These are phyloP conservation scores for Coniella lustricola DNA, from an alignment of 2,329 filamentous ascomycete genomes.

Conservation along the genomic window DNA sequence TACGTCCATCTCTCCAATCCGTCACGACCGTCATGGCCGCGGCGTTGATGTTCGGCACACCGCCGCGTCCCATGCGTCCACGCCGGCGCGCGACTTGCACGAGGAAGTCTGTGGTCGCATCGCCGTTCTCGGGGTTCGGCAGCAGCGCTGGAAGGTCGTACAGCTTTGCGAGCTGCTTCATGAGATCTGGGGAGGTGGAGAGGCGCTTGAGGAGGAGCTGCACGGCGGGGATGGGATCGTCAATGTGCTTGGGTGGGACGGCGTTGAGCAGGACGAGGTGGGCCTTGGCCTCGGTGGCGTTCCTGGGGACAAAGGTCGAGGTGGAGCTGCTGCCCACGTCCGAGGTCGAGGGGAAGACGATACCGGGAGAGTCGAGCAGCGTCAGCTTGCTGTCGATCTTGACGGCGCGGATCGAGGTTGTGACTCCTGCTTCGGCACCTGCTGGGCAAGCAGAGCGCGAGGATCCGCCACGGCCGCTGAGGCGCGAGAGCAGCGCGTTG, in stretches of 20 bases:
- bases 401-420: constrained; percentile 78
- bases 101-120: constrained; percentile 82
- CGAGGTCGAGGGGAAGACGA: constrained; percentile 74
- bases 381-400: constrained; percentile 94
- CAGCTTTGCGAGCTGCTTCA: constrained; percentile 71
- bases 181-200: constrained; percentile 62
- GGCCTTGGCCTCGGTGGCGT: constrained; percentile 66
- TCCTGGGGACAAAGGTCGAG: constrained; percentile 45
- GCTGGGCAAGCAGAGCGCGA: constrained; percentile 67
- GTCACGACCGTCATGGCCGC: constrained; percentile 90
- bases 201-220: constrained; percentile 76
- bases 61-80: constrained; percentile 79
- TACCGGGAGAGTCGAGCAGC: constrained; percentile 87
- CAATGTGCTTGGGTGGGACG: constrained; percentile 87
- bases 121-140: constrained; percentile 56
- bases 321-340: constrained; percentile 23
- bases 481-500: constrained; percentile 76
- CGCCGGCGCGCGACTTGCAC: constrained; percentile 92
- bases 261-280: constrained; percentile 84
- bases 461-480: constrained; percentile 55
- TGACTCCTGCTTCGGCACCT: constrained; percentile 87
- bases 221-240: constrained; percentile 84
- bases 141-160: constrained; percentile 82
- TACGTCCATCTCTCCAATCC: constrained; percentile 94
- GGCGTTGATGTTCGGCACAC: constrained; percentile 78